Evolutionary conservation across 2,329 filamentous ascomycete genomes (phyloP), one percentile per base, ranked within the genome.

Genomic region (Sclerotinia minor): DNA sequence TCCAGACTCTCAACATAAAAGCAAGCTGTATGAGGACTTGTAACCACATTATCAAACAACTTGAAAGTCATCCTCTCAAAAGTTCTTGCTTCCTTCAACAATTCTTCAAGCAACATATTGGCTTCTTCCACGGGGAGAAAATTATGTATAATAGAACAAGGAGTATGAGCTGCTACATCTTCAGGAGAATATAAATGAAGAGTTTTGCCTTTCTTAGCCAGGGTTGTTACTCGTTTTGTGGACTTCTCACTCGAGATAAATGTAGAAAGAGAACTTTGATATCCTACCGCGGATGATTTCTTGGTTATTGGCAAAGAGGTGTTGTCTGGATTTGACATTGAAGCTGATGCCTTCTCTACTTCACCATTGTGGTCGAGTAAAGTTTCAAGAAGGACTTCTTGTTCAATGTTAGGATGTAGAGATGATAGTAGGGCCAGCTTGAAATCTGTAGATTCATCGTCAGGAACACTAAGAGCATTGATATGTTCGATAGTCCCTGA

Each of bases 101-200:
- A 83, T 77, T 98, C 94, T 44, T 79, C 77, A 0, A 98, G 81
- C 17, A 99, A 82, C 0, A 84, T 82, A 71, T 92, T 89, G 50
- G 95, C 94, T 68, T 91, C 83, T 2, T 88, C 82, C 0, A 83
- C 41, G 0, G 92, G 88, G 0, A 99, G 82, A 73, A 98, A 97
- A 75, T 97, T 95, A 79, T 96, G 93, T 67, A 97, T 88, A 72
- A 98, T 91, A 15, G 92, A 94, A 79, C 94, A 97, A 1, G 95
- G 93, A 0, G 94, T 97, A 75, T 96, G 86, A 32, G 86, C 83
- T 60, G 92, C 90, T 57, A 98, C 87, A 73, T 97, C 93, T 50
- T 87, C 82, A 0, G 94, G 91, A 53, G 91, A 87, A 78, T 91
- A 98, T 0, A 98, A 82, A 76, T 94, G 91, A 2, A 98, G 79